These are phyloP conservation scores for Ceratobasidium sp. DNA, from an alignment of 1,284 basidiomycete species.

Conservation along the genomic window DNA sequence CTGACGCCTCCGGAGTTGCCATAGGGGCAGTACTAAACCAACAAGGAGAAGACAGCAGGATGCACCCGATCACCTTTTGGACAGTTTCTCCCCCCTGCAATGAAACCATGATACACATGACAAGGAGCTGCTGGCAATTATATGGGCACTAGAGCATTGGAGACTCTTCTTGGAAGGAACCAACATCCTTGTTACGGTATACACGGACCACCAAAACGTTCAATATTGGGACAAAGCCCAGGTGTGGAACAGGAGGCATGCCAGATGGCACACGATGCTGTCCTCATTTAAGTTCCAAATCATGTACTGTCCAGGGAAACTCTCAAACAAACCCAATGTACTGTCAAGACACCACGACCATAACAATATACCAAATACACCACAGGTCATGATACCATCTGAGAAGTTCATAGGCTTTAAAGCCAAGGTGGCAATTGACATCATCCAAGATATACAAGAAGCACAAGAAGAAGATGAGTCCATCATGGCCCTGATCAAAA, in stretches of 20 bases:
- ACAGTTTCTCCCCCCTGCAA: conserved; percentile 51
- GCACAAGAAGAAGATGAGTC: conserved; percentile 12
- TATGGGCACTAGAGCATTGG: conserved; percentile 49
- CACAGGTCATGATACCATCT: conserved; percentile 17
- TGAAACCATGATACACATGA: conserved; percentile 54
- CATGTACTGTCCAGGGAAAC: conserved; percentile 51
- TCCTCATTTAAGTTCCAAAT: conserved; percentile 47
- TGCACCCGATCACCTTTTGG: conserved; percentile 22
- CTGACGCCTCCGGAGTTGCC: conserved; percentile 22
- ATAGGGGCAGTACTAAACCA: conserved; percentile 27
- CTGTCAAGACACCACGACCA: conserved; percentile 51
- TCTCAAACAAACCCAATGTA: conserved; percentile 52
- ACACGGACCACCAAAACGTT: conserved; percentile 4
- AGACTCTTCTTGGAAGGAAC: conserved; percentile 51
- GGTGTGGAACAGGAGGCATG: conserved; percentile 50
- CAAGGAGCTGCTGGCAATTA: conserved; percentile 46
- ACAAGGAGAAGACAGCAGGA: conserved; percentile 3
- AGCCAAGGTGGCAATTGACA: neutral
- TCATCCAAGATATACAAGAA: neutral
- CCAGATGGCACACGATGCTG: conserved; percentile 51
- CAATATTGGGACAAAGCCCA: neutral
- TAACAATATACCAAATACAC: neutral
- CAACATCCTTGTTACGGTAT: conserved; percentile 1
- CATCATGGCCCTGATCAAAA: neutral
- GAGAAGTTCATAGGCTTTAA: neutral